phyloP scores from a whole-genome alignment of 2,329 filamentous ascomycete species.

The Exophiala lecanii-corni region DNA sequence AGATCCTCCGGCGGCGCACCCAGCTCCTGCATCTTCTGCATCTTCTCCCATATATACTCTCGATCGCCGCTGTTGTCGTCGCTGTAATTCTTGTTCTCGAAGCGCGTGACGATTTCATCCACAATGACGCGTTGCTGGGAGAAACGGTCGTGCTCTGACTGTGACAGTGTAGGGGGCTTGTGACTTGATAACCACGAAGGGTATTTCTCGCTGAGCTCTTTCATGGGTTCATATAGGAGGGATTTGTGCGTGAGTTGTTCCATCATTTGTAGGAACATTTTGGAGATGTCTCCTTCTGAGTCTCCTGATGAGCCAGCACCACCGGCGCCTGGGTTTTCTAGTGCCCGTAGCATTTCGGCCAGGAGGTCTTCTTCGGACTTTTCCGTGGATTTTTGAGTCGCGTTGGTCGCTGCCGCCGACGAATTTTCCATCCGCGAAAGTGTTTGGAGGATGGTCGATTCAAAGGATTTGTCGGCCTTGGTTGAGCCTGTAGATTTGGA shows the following conservation, averaged over 20 bases:
- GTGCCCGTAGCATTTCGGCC: slow-evolving; percentile 85
- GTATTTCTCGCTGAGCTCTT: slow-evolving; percentile 90
- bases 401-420: slow-evolving; percentile 75
- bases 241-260: slow-evolving; percentile 98
- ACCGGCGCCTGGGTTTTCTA: slow-evolving; percentile 60
- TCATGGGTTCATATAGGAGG: slow-evolving; percentile 97
- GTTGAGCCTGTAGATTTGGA: slow-evolving; percentile 18
- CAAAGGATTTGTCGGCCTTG: slow-evolving; percentile 51
- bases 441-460: slow-evolving; percentile 85
- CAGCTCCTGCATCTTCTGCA: slow-evolving; percentile 99
- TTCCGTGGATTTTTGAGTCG: slow-evolving; percentile 57
- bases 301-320: slow-evolving; percentile 44
- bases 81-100: slow-evolving; percentile 74
- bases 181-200: slow-evolving; percentile 84
- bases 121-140: slow-evolving; percentile 75
- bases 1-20: slow-evolving; percentile 87
- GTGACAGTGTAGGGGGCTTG: slow-evolving; percentile 54
- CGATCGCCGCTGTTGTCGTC: slow-evolving; percentile 77
- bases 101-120: slow-evolving; percentile 79
- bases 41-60: slow-evolving; percentile 91
- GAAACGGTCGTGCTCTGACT: slow-evolving; percentile 73
- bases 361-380: slow-evolving; percentile 70
- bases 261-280: slow-evolving; percentile 98
- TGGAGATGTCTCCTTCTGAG: slow-evolving; percentile 80
- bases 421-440: slow-evolving; percentile 96